Conservation (phyloP, 2,329 filamentous ascomycete genomes). For the Arthroderma sp. region DNA sequence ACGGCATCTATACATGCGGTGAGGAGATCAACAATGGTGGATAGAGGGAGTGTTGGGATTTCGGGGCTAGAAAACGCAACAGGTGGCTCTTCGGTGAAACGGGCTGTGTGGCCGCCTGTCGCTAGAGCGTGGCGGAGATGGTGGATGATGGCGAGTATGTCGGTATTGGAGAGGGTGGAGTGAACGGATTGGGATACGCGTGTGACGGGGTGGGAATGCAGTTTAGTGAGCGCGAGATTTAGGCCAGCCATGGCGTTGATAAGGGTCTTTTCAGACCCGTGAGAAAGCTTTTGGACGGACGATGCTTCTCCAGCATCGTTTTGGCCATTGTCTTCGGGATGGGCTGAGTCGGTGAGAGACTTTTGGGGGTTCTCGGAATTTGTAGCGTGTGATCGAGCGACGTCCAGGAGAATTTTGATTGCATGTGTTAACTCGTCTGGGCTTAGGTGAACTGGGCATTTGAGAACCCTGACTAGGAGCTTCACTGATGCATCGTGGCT, state of each 20-base stretch:
- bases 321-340: slow-evolving; percentile 1
- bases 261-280: slow-evolving; percentile 13
- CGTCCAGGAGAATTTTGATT: slow-evolving; percentile 27
- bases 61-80: slow-evolving; percentile 24
- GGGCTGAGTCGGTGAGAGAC: slow-evolving; percentile 19
- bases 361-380: slow-evolving; percentile 22
- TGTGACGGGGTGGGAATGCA: slow-evolving; percentile 22
- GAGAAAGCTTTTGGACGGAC: not conserved
- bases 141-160: slow-evolving; percentile 28
- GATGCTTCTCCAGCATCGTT: not conserved
- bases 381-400: slow-evolving; percentile 23
- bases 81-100: slow-evolving; percentile 29
- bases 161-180: slow-evolving; percentile 25
- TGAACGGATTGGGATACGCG: slow-evolving; percentile 23
- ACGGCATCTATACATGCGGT: slow-evolving; percentile 35
- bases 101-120: slow-evolving; percentile 29
- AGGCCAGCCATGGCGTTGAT: slow-evolving; percentile 25
- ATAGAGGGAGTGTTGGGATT: slow-evolving; percentile 24
- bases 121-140: slow-evolving; percentile 32
- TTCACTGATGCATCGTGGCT: slow-evolving; percentile 27
- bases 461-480: slow-evolving; percentile 25
- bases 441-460: slow-evolving; percentile 22
- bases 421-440: slow-evolving; percentile 28
- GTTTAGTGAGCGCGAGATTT: slow-evolving; percentile 25
- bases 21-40: slow-evolving; percentile 28